Evolutionary conservation across 352 stramenopile species (phyloP).

Genomic region (Globisporangium yorkense): DNA sequence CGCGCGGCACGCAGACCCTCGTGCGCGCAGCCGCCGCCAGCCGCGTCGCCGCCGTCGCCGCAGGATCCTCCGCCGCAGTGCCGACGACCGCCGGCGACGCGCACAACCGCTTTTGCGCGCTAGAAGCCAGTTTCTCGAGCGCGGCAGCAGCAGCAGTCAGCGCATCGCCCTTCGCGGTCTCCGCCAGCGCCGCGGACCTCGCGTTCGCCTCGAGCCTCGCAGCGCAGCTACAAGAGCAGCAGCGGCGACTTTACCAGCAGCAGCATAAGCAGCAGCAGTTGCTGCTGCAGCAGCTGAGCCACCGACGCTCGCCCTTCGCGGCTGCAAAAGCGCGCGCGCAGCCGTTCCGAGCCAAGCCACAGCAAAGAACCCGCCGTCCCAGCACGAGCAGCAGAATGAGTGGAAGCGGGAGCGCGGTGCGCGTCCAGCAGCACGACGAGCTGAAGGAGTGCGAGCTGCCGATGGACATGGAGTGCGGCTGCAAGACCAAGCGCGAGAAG

Average conservation of each 20-base stretch:
- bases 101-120: slow-evolving; percentile 11
- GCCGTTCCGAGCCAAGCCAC: neutral
- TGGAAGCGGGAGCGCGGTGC: neutral
- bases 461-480: slow-evolving; percentile 47
- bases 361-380: neutral
- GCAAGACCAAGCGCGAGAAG: slow-evolving; percentile 36
- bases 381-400: neutral
- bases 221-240: slow-evolving; percentile 11
- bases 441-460: slow-evolving; percentile 28
- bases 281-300: slow-evolving; percentile 6
- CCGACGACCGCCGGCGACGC: neutral
- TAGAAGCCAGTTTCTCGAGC: slow-evolving; percentile 5
- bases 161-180: slow-evolving; percentile 3
- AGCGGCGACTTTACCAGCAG: neutral
- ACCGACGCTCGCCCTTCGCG: slow-evolving; percentile 11
- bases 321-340: slow-evolving; percentile 1
- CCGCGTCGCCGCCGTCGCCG: neutral
- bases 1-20: neutral
- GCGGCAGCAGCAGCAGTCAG: neutral
- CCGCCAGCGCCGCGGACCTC: slow-evolving; percentile 9
- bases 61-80: neutral
- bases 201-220: slow-evolving; percentile 13
- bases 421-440: slow-evolving; percentile 4
- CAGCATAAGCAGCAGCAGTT: slow-evolving; percentile 4
- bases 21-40: neutral